Conservation (phyloP, 768 basidiomycete genomes). For the Gloeopeniophorella convolvens region DNA sequence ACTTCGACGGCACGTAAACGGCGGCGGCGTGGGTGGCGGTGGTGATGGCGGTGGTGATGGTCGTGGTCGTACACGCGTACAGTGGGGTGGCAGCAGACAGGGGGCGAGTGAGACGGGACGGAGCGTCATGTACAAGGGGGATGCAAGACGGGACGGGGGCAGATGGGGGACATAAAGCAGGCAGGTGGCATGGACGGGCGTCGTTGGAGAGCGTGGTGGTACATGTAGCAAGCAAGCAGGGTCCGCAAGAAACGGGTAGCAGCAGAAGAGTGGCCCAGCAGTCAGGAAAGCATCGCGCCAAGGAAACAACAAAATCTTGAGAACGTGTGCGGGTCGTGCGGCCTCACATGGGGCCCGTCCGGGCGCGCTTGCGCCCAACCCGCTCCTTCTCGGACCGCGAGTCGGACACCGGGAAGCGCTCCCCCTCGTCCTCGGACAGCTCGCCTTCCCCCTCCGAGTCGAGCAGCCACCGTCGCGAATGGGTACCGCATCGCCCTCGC, state of each 20-base stretch:
- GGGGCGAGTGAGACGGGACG: conserved; percentile 1
- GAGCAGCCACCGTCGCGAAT: conserved; percentile 4
- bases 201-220: conserved; percentile 3
- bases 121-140: conserved; percentile 14
- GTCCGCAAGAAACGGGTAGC: conserved; percentile 4
- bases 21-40: too few relatives aligned
- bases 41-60: too few relatives aligned
- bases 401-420: conserved; percentile 17
- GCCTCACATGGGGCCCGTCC: conserved; percentile 15
- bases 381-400: conserved; percentile 17
- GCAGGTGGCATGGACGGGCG: conserved; percentile 8
- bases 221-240: conserved; percentile 13
- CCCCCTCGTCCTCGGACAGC: conserved; percentile 13
- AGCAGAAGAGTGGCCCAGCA: background rate
- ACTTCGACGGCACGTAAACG: conserved; percentile 9
- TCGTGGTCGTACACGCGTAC: conserved; percentile 12
- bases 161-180: conserved; percentile 5
- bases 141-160: conserved; percentile 13
- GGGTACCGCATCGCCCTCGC: conserved; percentile 7
- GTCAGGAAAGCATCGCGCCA: conserved; percentile 5
- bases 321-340: background rate
- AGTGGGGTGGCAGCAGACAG: background rate
- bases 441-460: conserved; percentile 6
- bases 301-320: background rate
- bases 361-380: conserved; percentile 13